These are phyloP conservation scores for Daedalea quercina DNA, from an alignment of 768 basidiomycete species.

Conservation along the genomic window DNA sequence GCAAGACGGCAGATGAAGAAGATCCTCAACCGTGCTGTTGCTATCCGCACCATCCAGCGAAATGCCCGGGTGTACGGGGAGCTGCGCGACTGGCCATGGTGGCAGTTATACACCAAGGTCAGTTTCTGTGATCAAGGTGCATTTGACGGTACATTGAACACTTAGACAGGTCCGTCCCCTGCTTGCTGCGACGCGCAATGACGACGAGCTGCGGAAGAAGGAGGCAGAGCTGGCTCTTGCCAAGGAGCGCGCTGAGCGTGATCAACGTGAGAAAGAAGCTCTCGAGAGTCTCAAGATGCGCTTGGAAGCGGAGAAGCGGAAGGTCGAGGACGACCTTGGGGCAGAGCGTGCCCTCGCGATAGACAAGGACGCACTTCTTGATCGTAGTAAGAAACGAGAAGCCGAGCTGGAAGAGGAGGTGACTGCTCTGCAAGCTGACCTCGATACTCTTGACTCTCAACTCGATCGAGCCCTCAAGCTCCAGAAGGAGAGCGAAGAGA, in stretches of 20 bases:
- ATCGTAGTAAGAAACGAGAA: conserved; percentile 82
- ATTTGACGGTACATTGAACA: not conserved
- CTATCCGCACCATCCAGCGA: conserved; percentile 87
- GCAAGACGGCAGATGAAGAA: conserved; percentile 91
- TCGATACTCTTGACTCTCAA: conserved; percentile 81
- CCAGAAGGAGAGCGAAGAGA: conserved; percentile 77
- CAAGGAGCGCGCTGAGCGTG: conserved; percentile 82
- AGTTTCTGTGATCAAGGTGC: conserved; percentile 1
- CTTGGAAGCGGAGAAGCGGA: conserved; percentile 77
- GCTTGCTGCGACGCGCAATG: conserved; percentile 85
- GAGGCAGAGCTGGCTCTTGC: conserved; percentile 75
- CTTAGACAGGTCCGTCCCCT: conserved; percentile 72
- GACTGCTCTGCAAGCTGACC: conserved; percentile 67
- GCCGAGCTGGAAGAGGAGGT: conserved; percentile 83
- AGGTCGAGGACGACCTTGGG: conserved; percentile 74
- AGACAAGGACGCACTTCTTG: conserved; percentile 80
- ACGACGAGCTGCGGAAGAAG: conserved; percentile 86
- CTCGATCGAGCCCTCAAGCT: conserved; percentile 71
- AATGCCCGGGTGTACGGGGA: conserved; percentile 91
- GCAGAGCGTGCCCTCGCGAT: conserved; percentile 72
- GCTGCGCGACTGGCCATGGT: conserved; percentile 97
- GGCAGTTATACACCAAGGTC: conserved; percentile 94
- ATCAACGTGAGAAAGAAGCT: conserved; percentile 73
- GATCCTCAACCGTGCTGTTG: conserved; percentile 85
- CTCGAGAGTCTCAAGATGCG: conserved; percentile 77